phyloP scores from a whole-genome alignment of 495 filamentous ascomycete species.

The Annulohypoxylon nitens region DNA sequence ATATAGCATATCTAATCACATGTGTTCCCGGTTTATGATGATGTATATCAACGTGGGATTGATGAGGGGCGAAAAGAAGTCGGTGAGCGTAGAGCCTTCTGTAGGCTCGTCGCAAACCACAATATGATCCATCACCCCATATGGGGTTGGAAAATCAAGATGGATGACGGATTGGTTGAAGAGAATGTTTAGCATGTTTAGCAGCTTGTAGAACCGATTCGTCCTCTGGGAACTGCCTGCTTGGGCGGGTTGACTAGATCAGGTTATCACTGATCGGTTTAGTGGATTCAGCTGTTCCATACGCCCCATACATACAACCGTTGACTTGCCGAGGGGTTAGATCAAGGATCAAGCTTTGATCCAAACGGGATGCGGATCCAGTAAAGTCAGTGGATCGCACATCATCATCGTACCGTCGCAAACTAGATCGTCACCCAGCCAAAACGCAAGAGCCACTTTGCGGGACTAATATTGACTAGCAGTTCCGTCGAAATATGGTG shows the following conservation, averaged over 20 bases:
- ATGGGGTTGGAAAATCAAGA: constrained; percentile 35
- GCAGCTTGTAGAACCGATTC: constrained; percentile 27
- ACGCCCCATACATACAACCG: not conserved
- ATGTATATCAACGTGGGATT: constrained; percentile 26
- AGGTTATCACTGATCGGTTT: constrained; percentile 13
- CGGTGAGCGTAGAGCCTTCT: constrained; percentile 37
- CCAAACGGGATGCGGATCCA: constrained; percentile 18
- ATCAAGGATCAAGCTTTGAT: constrained; percentile 22
- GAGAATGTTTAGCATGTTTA: constrained; percentile 36
- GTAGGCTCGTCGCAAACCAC: constrained; percentile 37
- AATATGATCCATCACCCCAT: constrained; percentile 43
- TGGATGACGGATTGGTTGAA: constrained; percentile 17
- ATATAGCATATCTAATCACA: constrained; percentile 25
- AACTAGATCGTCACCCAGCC: constrained; percentile 48
- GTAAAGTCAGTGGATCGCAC: constrained; percentile 14
- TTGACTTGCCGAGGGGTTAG: constrained; percentile 21
- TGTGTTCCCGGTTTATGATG: constrained; percentile 24
- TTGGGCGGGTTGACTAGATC: not conserved
- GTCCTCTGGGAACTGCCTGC: constrained; percentile 10
- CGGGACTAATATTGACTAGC: constrained; percentile 27
- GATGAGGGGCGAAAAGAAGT: constrained; percentile 33
- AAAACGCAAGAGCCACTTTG: constrained; percentile 40
- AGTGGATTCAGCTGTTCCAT: constrained; percentile 11
- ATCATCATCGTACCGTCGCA: constrained; percentile 24
- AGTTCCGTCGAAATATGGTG: constrained; percentile 11